These are phyloP conservation scores for Fusarium avenaceum DNA, from an alignment of 2,329 filamentous ascomycete species.

Conservation along the genomic window DNA sequence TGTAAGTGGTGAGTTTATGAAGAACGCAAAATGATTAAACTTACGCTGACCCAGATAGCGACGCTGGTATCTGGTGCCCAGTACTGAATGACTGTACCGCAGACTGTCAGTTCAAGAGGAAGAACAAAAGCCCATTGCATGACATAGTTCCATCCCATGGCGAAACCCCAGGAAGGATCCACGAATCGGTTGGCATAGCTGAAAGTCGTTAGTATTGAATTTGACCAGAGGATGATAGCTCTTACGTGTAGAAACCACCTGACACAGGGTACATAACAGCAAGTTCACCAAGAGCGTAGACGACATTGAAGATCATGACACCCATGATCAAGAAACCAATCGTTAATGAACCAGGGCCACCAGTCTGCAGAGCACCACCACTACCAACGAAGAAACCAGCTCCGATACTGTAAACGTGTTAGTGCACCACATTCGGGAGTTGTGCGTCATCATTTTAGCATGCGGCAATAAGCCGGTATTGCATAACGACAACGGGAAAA, in stretches of 20 bases:
- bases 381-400: slow-evolving; percentile 74
- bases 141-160: slow-evolving; percentile 65
- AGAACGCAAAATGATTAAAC: not conserved
- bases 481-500: slow-evolving; percentile 1
- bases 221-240: not conserved
- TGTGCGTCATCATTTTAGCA: slow-evolving; percentile 2
- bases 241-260: slow-evolving; percentile 67
- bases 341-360: slow-evolving; percentile 57
- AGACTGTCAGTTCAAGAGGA: slow-evolving; percentile 64
- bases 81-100: slow-evolving; percentile 62
- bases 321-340: slow-evolving; percentile 69
- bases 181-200: slow-evolving; percentile 68
- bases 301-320: slow-evolving; percentile 72
- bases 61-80: slow-evolving; percentile 61
- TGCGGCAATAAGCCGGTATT: slow-evolving; percentile 23
- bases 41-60: slow-evolving; percentile 66
- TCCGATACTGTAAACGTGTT: slow-evolving; percentile 58
- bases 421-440: not conserved
- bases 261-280: slow-evolving; percentile 58
- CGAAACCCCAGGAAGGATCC: slow-evolving; percentile 63
- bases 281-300: slow-evolving; percentile 72
- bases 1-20: not conserved
- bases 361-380: slow-evolving; percentile 57
- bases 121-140: slow-evolving; percentile 61
- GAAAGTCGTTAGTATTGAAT: slow-evolving; percentile 1